Evolutionary conservation across 805 yeast species (phyloP).

Genomic region (Starmera dryadoides): DNA sequence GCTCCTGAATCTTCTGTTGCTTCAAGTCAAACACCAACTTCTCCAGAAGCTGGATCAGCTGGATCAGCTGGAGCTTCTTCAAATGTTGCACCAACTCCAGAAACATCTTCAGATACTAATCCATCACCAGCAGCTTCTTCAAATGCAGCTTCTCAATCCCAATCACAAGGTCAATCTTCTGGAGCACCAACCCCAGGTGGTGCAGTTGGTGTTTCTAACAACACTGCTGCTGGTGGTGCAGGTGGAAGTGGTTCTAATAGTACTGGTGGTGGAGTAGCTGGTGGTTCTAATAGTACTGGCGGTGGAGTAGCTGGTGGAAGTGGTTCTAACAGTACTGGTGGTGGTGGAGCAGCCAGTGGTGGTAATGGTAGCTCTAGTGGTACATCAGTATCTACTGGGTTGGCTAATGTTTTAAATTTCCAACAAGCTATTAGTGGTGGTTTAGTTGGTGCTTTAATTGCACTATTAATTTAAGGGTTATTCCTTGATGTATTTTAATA

Average conservation of each 20-base stretch:
- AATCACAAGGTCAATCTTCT: too few species aligned
- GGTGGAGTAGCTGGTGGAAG: conserved; percentile 4
- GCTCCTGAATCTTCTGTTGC: too few species aligned
- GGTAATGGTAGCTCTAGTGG: not conserved
- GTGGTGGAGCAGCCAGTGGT: not conserved
- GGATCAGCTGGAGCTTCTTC: too few species aligned
- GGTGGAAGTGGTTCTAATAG: not conserved
- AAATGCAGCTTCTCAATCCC: too few species aligned
- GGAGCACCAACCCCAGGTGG: too few species aligned
- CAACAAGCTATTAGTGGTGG: not conserved
- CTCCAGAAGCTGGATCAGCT: too few species aligned
- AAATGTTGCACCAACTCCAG: too few species aligned
- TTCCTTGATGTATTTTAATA: too few species aligned
- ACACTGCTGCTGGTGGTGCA: not conserved
- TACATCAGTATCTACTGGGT: conserved; percentile 12
- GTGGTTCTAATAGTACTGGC: conserved; percentile 4
- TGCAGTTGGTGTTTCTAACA: not conserved
- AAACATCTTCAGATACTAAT: too few species aligned
- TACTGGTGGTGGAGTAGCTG: conserved; percentile 2
- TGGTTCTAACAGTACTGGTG: not conserved
- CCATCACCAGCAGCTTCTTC: too few species aligned
- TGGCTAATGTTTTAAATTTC: conserved; percentile 7
- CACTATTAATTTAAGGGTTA: not conserved
- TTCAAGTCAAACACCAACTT: too few species aligned
- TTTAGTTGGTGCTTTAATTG: conserved; percentile 4